These are phyloP conservation scores for Begonia fuchsioides DNA, from an alignment of 306 rosid genomes.

Conservation along the genomic window DNA sequence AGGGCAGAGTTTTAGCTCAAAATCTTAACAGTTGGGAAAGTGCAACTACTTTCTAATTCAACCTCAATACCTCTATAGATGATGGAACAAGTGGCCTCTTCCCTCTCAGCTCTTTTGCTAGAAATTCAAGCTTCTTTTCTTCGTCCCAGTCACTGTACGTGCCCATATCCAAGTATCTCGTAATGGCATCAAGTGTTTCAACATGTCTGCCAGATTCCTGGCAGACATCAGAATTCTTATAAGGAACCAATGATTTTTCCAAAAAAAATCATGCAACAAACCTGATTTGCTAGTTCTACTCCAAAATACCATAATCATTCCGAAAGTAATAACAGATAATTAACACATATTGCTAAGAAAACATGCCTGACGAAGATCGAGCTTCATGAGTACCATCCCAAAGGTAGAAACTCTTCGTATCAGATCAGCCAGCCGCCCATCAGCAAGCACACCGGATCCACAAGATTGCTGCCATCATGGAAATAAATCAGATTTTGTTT, in stretches of 20 bases:
- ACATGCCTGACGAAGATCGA: conserved; percentile 84
- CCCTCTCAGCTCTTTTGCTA: conserved; percentile 75
- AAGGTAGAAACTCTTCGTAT: conserved; percentile 67
- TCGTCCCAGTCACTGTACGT: conserved; percentile 91
- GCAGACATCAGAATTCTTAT: conserved; percentile 12
- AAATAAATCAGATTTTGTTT: conserved; percentile 1
- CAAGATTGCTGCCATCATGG: conserved; percentile 53
- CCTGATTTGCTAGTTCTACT: background rate
- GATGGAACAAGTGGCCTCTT: conserved; percentile 83
- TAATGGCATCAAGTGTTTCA: conserved; percentile 80
- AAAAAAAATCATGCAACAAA: background rate
- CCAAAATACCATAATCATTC: background rate
- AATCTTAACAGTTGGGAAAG: too few relatives aligned
- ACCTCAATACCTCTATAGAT: conserved; percentile 43
- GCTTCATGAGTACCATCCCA: conserved; percentile 81
- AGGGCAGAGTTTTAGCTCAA: too few relatives aligned
- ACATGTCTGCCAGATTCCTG: conserved; percentile 94
- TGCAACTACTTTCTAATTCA: too few relatives aligned
- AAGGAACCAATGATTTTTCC: conserved; percentile 6
- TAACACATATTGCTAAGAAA: background rate
- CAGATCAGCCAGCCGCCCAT: conserved; percentile 89
- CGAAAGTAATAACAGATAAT: too few relatives aligned
- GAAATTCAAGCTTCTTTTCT: conserved; percentile 74
- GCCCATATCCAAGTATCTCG: conserved; percentile 66
- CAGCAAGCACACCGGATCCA: conserved; percentile 93